Evolutionary conservation across 2,329 filamentous ascomycete genomes (phyloP).

Genomic region (Ophiostoma sp.): DNA sequence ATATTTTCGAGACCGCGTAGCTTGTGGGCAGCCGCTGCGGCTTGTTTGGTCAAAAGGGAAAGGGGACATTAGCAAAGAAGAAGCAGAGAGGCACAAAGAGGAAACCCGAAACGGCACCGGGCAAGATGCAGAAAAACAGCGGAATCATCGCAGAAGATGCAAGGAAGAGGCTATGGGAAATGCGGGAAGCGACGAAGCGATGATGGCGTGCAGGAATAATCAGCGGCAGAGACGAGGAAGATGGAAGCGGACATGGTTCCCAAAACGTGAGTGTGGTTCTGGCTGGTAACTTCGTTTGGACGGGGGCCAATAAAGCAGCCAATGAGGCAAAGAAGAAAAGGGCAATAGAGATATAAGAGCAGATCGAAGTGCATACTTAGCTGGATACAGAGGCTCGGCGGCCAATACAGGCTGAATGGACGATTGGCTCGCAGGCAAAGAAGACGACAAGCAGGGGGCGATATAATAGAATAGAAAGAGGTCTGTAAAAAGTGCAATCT

Average conservation of each 20-base stretch:
- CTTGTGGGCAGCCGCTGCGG: neutral
- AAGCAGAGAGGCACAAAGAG: neutral
- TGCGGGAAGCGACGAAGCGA: neutral
- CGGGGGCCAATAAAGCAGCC: neutral
- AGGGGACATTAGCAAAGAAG: neutral
- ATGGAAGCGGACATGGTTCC: neutral
- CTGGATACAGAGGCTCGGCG: slow-evolving; percentile 16
- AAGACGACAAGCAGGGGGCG: neutral
- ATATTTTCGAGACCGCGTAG: slow-evolving; percentile 2
- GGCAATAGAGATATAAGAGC: neutral
- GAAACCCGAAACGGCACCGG: slow-evolving; percentile 19
- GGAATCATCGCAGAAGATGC: neutral
- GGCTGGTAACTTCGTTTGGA: slow-evolving; percentile 15
- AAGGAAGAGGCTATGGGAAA: neutral
- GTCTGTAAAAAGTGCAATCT: neutral
- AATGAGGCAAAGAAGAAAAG: neutral
- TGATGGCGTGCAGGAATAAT: neutral
- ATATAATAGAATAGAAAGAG: neutral
- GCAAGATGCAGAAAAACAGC: neutral
- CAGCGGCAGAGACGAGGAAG: slow-evolving; percentile 1
- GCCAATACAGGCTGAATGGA: slow-evolving; percentile 16
- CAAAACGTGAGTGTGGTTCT: neutral
- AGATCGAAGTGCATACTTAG: neutral
- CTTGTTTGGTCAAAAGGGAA: neutral
- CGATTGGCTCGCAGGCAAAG: neutral